Base-by-base conservation (phyloP, 495 filamentous ascomycete species). In the Podospora tetraspora region DNA sequence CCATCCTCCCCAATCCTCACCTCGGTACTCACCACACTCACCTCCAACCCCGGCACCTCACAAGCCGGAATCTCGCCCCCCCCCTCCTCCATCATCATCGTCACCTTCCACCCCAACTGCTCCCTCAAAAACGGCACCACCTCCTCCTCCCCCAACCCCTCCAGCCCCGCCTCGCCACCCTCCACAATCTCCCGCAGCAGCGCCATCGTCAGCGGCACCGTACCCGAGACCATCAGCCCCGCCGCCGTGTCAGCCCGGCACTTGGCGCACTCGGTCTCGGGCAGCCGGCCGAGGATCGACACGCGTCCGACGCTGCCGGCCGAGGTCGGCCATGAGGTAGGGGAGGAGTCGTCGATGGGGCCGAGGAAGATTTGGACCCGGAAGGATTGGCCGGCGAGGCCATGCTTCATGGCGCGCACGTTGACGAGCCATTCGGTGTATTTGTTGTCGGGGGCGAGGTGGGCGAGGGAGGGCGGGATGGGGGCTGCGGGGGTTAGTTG, bases 361-460 rank as follows among this genome's bases (percentile, higher is more conserved):
- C 81, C 81, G 1, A 84, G 73, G 76, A 84, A 83, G 64, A 81
- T 71, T 63, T 81, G 73, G 1, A 82, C 67, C 21, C 71, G 72
- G 79, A 76, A 84, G 24, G 81, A 74, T 57, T 76, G 72, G 21
- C 72, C 74, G 23, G 71, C 74, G 1, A 82, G 75, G 9, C 73
- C 71, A 69, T 82, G 80, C 66, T 83, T 83, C 57, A 75, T 66
- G 12, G 75, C 75, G 63, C 77, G 75, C 37, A 83, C 64, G 70
- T 82, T 81, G 68, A 77, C 69, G 27, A 83, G 71, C 72, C 78
- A 83, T 65, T 83, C 80, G 34, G 75, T 79, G 69, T 80, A 83
- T 52, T 72, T 74, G 71, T 71, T 73, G 66, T 74, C 61, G 2
- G 76, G 76, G 13, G 74, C 71, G n/a, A 76, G 74, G 62, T 78